phyloP scores from a whole-genome alignment of 2,329 filamentous ascomycete species.

The Fusarium nelsonii region DNA sequence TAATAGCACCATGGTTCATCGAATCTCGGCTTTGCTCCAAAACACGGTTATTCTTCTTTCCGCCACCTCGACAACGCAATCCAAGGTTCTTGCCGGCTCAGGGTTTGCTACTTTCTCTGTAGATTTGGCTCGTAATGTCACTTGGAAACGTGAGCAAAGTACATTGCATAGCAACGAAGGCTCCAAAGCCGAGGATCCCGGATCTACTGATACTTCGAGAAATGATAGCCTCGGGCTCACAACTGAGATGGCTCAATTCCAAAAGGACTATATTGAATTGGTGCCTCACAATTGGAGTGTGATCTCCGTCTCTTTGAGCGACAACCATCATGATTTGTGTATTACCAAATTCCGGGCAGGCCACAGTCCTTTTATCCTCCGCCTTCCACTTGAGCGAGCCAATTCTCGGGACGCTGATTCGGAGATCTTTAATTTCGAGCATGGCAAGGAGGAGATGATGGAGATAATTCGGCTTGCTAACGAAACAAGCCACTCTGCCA shows the following conservation, averaged over 20 bases:
- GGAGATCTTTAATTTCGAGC: slow-evolving; percentile 85
- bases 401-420: slow-evolving; percentile 81
- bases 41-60: slow-evolving; percentile 75
- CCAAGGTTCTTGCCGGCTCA: slow-evolving; percentile 62
- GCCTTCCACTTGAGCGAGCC: slow-evolving; percentile 85
- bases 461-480: slow-evolving; percentile 88
- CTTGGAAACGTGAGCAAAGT: slow-evolving; percentile 74
- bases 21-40: slow-evolving; percentile 72
- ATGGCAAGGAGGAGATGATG: slow-evolving; percentile 81
- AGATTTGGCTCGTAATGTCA: slow-evolving; percentile 77
- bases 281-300: slow-evolving; percentile 87
- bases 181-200: slow-evolving; percentile 9
- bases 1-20: slow-evolving; percentile 71
- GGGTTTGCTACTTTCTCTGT: slow-evolving; percentile 72
- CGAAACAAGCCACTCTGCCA: slow-evolving; percentile 78
- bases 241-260: slow-evolving; percentile 73
- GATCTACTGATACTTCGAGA: slow-evolving; percentile 42
- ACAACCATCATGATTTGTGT: slow-evolving; percentile 85
- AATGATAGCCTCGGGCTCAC: slow-evolving; percentile 61
- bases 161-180: slow-evolving; percentile 59
- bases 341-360: slow-evolving; percentile 86
- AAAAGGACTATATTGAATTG: slow-evolving; percentile 85
- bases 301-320: slow-evolving; percentile 85
- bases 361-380: slow-evolving; percentile 84
- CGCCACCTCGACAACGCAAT: slow-evolving; percentile 65